A percentile compares a stretch with the other conserved stretches of the same genome.
Evolutionary conservation across 257 asterid species (phyloP).

Genomic region (Avicennia marina): DNA sequence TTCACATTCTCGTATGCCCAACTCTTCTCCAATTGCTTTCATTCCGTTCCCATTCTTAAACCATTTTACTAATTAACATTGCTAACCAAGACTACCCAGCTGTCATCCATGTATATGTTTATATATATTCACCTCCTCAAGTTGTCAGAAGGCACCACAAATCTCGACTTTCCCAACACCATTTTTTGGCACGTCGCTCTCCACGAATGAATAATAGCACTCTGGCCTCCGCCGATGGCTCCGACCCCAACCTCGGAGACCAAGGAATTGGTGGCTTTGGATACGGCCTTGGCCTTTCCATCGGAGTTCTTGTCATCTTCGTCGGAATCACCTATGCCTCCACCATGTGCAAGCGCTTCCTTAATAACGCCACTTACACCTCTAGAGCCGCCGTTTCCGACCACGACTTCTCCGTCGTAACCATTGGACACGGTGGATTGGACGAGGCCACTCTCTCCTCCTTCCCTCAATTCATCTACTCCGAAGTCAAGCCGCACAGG

Average conservation of each 20-base stretch:
- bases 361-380: background rate
- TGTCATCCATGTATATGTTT: too few relatives aligned
- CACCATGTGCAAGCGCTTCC: conserved; percentile 14
- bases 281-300: conserved; percentile 21
- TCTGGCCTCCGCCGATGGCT: background rate
- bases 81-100: too few relatives aligned
- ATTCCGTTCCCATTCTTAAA: too few relatives aligned
- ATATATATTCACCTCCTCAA: too few relatives aligned
- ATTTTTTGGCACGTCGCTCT: too few relatives aligned
- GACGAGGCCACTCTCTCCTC: conserved; percentile 29
- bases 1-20: too few relatives aligned
- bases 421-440: conserved; percentile 20
- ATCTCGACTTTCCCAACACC: background rate
- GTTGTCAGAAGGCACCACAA: background rate
- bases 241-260: background rate
- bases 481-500: conserved; percentile 18
- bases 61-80: too few relatives aligned
- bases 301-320: conserved; percentile 18
- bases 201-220: conserved; percentile 3
- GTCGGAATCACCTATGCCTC: conserved; percentile 17
- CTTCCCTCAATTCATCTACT: conserved; percentile 33
- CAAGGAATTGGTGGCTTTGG: conserved; percentile 5
- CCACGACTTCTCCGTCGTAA: background rate
- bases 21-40: too few relatives aligned
- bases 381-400: background rate